Evolutionary conservation across 257 asterid species (phyloP).

Genomic region (Galeopsis tetrahit): DNA sequence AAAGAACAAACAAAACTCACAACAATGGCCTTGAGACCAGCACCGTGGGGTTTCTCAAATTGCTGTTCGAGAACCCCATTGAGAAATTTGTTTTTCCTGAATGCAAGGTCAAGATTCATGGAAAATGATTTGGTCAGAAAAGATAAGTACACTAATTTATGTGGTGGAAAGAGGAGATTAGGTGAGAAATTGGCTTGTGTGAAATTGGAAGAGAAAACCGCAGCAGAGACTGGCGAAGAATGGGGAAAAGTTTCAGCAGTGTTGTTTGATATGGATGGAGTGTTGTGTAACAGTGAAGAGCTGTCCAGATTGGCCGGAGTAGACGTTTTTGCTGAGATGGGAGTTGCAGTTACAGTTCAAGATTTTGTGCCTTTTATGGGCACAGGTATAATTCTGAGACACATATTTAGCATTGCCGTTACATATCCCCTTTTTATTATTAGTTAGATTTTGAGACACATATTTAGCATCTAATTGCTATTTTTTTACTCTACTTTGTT

Average conservation of each 20-base stretch:
- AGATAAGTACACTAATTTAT: conserved; percentile 29
- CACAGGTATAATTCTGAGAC: conserved; percentile 55
- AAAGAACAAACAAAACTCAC: no score
- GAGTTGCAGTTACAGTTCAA: conserved; percentile 74
- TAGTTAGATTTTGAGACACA: not conserved
- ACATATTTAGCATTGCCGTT: no score
- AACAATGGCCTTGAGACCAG: conserved; percentile 64
- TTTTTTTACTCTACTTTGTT: not conserved
- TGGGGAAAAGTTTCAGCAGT: conserved; percentile 97
- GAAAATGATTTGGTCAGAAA: conserved; percentile 34
- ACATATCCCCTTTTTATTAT: no score
- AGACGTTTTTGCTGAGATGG: conserved; percentile 92
- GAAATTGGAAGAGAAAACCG: conserved; percentile 64
- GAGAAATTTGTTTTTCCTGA: conserved; percentile 41
- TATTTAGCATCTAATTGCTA: not conserved
- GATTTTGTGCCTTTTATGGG: conserved; percentile 97
- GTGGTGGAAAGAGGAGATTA: conserved; percentile 33
- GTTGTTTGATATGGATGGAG: conserved; percentile 98
- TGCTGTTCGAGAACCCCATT: conserved; percentile 46
- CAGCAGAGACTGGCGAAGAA: conserved; percentile 44
- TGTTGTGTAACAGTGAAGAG: conserved; percentile 92
- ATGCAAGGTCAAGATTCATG: conserved; percentile 42
- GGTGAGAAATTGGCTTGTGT: conserved; percentile 50
- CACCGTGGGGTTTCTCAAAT: conserved; percentile 45
- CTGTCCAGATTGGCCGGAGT: conserved; percentile 91